These are phyloP conservation scores for Protostelium mycophagum DNA, from an alignment of 78 protist species.

Conservation along the genomic window DNA sequence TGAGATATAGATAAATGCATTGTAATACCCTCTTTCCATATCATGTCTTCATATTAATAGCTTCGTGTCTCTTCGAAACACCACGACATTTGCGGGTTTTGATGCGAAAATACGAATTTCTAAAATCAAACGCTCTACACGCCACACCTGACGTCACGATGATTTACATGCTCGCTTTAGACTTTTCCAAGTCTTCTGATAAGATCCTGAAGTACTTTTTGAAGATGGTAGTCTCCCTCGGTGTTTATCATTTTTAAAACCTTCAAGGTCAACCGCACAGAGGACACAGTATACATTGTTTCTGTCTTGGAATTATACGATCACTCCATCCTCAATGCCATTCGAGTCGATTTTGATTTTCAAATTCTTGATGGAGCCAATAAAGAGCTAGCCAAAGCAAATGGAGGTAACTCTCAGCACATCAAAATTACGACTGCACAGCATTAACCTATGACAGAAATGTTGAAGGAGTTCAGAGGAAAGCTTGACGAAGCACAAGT, in stretches of 20 bases:
- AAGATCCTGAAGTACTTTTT: neutral
- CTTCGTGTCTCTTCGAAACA: no score
- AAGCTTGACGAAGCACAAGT: neutral
- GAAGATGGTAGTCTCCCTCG: neutral
- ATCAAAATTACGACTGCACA: neutral
- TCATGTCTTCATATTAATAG: no score
- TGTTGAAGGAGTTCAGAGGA: neutral
- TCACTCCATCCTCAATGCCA: neutral
- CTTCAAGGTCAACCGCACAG: neutral
- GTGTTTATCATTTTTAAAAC: neutral
- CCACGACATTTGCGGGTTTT: no score
- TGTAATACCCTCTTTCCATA: no score
- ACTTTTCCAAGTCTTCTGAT: neutral
- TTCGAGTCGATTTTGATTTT: neutral
- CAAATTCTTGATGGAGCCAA: neutral
- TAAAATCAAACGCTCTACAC: no score
- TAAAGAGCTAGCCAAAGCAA: neutral
- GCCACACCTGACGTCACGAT: no score
- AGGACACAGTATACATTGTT: neutral
- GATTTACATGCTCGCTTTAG: neutral
- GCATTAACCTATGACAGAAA: neutral
- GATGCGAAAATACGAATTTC: no score
- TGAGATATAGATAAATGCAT: no score
- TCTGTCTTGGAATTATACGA: neutral
- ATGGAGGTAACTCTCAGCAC: neutral